Evolutionary conservation across 2,329 filamentous ascomycete genomes (phyloP), one percentile per base, ranked within the genome.

Genomic region (Pseudogymnoascus sp.): DNA sequence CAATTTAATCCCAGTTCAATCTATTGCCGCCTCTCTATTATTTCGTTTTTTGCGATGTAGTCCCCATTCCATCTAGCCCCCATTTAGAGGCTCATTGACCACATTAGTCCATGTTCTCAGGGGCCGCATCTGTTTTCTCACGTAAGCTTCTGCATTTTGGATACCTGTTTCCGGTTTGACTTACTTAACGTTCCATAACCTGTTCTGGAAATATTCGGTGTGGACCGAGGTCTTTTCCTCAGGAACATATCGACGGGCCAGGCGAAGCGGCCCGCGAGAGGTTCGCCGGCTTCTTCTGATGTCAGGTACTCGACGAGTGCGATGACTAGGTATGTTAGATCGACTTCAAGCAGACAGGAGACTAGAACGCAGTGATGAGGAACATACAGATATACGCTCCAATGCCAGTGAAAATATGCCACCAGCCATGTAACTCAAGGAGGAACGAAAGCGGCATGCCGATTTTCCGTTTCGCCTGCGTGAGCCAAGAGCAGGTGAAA

Each of bases 381-480:
- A 45, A 69, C 68, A 8, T 64, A 72, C 70, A 72, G 14, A 72
- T 72, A 67, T 73, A 73, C 45, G 83, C 82, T 0, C 81, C 79
- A 18, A 83, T 74, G 0, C 82, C 84, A 0, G 84, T 87, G 26
- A 85, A 73, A 14, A 86, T 73, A 68, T 87, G 84, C 84, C 84
- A 87, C 84, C 83, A 86, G 0, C 83, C 84, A 68, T 86, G 84
- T 12, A 86, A 69, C 72, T 86, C 84, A 4, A 86, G 70, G 0
- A 83, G 36, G 71, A 81, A 84, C 1, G 79, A 80, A 78, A 77
- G 83, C 0, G 84, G 84, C 47, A 84, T 70, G 0, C 84, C 83
- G 1, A 86, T 67, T 0, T 62, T 67, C 6, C 73, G 72, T 60
- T 82, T 79, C 10, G 80, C 66, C 0, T 67, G 64, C 2, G 82